phyloP scores from a whole-genome alignment of 2,329 filamentous ascomycete genomes.

The Leptographium galeiforme region DNA sequence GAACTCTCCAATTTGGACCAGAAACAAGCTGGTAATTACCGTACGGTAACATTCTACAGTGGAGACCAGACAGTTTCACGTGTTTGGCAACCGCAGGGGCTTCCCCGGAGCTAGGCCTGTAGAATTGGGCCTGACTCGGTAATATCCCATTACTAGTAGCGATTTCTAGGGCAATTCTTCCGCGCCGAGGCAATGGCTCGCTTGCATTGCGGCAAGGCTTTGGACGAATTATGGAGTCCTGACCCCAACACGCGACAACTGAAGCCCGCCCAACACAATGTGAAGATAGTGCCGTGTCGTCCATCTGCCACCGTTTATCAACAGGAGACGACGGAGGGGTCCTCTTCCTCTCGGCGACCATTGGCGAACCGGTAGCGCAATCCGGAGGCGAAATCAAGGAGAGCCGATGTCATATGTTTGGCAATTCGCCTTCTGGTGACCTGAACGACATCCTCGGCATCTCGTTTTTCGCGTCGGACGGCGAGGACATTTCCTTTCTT shows the following conservation, averaged over 20 bases:
- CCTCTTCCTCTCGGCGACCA: not conserved
- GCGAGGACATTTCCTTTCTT: not conserved
- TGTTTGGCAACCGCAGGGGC: not conserved
- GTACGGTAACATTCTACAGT: too few species aligned
- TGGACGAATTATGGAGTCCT: not conserved
- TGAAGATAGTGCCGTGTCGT: not conserved
- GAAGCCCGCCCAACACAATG: not conserved
- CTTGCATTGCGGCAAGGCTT: not conserved
- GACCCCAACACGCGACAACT: not conserved
- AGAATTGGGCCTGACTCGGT: too few species aligned
- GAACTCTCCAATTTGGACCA: too few species aligned
- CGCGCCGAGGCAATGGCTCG: not conserved
- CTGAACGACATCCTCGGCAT: slow-evolving; percentile 1
- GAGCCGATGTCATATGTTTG: not conserved
- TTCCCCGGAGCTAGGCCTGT: not conserved
- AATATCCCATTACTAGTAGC: too few species aligned
- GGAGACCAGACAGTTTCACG: not conserved
- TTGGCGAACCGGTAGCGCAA: not conserved
- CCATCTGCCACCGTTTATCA: not conserved
- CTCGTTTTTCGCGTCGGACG: not conserved
- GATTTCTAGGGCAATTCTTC: not conserved
- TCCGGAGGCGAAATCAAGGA: not conserved
- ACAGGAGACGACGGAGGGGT: not conserved
- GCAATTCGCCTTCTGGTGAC: not conserved
- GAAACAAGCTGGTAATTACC: too few species aligned